Conservation (phyloP, 2,329 filamentous ascomycete species). For the Paraphaeosphaeria minitans region DNA sequence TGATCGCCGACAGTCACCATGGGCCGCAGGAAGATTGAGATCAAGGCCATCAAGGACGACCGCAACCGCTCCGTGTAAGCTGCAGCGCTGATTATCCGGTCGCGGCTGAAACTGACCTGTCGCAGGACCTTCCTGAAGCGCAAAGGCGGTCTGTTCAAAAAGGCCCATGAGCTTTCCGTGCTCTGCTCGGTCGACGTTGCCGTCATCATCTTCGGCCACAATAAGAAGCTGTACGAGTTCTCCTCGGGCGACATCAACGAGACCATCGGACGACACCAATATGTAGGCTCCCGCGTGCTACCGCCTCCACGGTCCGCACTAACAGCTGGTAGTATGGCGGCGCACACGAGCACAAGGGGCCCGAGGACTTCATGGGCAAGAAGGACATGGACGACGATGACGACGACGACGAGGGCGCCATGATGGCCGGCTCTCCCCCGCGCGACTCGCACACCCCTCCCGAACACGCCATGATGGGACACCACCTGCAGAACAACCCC, state of each 20-base stretch:
- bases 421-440: slow-evolving; percentile 69
- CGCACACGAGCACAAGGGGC: slow-evolving; percentile 95
- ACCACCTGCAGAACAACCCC: slow-evolving; percentile 57
- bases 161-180: slow-evolving; percentile 97
- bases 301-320: slow-evolving; percentile 21
- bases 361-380: slow-evolving; percentile 85
- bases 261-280: slow-evolving; percentile 85
- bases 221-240: slow-evolving; percentile 99
- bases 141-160: slow-evolving; percentile 98
- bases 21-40: slow-evolving; percentile 99
- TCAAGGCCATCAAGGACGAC: slow-evolving; percentile 99
- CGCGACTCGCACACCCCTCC: slow-evolving; percentile 69
- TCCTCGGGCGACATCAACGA: slow-evolving; percentile 93
- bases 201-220: slow-evolving; percentile 97
- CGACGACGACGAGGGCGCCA: slow-evolving; percentile 75
- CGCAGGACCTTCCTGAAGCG: slow-evolving; percentile 95
- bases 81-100: background rate
- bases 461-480: slow-evolving; percentile 61
- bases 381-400: slow-evolving; percentile 76
- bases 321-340: slow-evolving; percentile 73
- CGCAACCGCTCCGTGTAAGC: slow-evolving; percentile 96
- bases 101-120: slow-evolving; percentile 27
- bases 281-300: slow-evolving; percentile 64
- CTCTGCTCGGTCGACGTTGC: slow-evolving; percentile 98
- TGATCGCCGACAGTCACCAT: slow-evolving; percentile 56